Evolutionary conservation across 495 filamentous ascomycete species (phyloP).

Genomic region (Hamigera avellanea): DNA sequence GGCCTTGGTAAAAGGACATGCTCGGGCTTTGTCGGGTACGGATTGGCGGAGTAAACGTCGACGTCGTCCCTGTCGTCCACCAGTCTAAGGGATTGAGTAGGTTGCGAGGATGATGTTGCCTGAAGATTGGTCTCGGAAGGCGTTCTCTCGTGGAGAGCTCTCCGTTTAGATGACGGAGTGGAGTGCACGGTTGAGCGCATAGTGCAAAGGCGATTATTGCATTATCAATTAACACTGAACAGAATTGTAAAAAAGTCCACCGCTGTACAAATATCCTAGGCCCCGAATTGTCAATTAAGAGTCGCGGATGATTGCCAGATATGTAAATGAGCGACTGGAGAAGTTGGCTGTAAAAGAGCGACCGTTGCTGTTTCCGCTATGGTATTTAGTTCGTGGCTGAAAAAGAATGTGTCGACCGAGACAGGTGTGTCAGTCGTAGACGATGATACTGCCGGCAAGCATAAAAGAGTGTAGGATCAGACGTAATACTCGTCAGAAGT

Average conservation of each 20-base stretch:
- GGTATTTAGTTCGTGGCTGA: background rate
- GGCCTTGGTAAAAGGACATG: constrained; percentile 37
- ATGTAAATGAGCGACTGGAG: background rate
- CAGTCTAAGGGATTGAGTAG: constrained; percentile 24
- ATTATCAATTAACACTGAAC: background rate
- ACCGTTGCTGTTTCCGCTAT: background rate
- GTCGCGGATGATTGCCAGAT: background rate
- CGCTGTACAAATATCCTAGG: background rate
- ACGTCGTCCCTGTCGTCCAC: constrained; percentile 24
- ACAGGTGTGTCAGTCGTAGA: no score
- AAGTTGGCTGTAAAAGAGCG: background rate
- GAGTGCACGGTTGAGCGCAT: constrained; percentile 25
- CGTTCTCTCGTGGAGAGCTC: constrained; percentile 40
- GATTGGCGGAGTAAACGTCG: constrained; percentile 31
- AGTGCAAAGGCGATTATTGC: background rate
- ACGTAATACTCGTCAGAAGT: constrained; percentile 14
- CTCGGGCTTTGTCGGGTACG: constrained; percentile 42
- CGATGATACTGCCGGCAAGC: constrained; percentile 1
- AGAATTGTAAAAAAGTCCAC: background rate
- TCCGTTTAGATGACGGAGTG: constrained; percentile 25
- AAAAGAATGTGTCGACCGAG: no score
- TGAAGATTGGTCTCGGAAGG: constrained; percentile 39
- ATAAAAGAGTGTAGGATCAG: constrained; percentile 10
- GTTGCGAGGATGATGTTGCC: constrained; percentile 9
- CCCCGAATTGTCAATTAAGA: background rate